These are phyloP conservation scores for Oryza meridionalis DNA, from an alignment of 176 grass and related monocot genomes.

Conservation along the genomic window DNA sequence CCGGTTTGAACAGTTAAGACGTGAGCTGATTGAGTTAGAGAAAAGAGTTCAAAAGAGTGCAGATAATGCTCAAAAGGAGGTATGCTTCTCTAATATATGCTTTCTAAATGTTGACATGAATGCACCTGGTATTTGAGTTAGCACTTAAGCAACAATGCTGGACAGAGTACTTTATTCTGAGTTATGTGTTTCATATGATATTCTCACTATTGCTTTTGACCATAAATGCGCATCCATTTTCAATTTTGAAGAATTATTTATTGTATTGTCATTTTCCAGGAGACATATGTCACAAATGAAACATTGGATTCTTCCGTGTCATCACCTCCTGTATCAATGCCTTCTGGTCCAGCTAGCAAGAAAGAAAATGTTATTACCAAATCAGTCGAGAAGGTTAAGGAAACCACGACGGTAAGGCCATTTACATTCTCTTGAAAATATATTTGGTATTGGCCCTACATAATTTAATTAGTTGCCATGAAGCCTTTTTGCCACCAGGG, in stretches of 20 bases:
- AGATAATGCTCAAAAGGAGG: conserved; percentile 63
- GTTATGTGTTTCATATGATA: conserved; percentile 41
- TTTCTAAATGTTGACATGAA: background rate
- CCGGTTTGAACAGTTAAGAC: conserved; percentile 77
- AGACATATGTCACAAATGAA: conserved; percentile 43
- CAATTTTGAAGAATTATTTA: conserved; percentile 9
- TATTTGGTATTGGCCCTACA: background rate
- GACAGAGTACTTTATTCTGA: conserved; percentile 9
- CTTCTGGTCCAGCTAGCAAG: conserved; percentile 42
- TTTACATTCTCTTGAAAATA: conserved; percentile 12
- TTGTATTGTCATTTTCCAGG: conserved; percentile 57
- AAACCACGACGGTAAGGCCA: conserved; percentile 74
- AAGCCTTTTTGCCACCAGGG: background rate
- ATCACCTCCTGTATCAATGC: conserved; percentile 29
- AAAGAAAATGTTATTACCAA: conserved; percentile 88
- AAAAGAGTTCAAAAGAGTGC: conserved; percentile 89
- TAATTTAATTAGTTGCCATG: conserved; percentile 13
- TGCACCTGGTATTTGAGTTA: conserved; percentile 18
- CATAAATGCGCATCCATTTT: background rate
- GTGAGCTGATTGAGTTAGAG: conserved; percentile 87
- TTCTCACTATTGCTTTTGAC: conserved; percentile 23
- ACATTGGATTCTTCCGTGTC: conserved; percentile 34
- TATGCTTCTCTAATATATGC: conserved; percentile 48
- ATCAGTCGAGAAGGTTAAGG: conserved; percentile 90
- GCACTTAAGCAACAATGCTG: conserved; percentile 16